phyloP scores from a whole-genome alignment of 2,329 filamentous ascomycete species.

The Ascochyta koolunga region DNA sequence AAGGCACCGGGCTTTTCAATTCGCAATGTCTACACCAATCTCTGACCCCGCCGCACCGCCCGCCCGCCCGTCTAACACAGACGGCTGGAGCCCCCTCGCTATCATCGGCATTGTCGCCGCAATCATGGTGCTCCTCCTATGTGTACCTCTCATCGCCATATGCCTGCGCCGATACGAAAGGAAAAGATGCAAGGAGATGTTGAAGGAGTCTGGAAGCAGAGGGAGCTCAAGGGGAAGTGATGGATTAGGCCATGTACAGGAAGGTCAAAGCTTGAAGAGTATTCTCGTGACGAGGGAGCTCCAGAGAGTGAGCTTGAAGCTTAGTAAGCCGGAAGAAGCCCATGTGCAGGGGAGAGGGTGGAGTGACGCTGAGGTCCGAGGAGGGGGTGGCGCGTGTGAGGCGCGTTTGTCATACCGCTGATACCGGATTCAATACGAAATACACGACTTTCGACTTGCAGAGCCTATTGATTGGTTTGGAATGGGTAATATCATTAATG shows the following conservation, averaged over 20 bases:
- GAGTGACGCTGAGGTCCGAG: conserved; percentile 26
- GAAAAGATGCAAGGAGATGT: conserved; percentile 26
- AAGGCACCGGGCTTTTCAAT: too few relatives aligned
- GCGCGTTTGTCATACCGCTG: too few relatives aligned
- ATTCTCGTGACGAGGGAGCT: conserved; percentile 33
- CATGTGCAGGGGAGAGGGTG: conserved; percentile 22
- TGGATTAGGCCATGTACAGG: background rate
- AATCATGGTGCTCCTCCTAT: conserved; percentile 23
- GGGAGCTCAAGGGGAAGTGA: conserved; percentile 17
- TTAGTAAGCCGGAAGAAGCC: conserved; percentile 21
- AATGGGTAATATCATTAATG: conserved; percentile 7
- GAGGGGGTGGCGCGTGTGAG: conserved; percentile 19
- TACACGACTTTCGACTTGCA: background rate
- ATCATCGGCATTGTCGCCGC: conserved; percentile 34
- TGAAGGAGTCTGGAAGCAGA: conserved; percentile 13
- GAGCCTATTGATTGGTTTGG: background rate
- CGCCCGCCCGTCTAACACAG: conserved; percentile 7
- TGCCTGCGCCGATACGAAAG: conserved; percentile 27
- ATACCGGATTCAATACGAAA: too few relatives aligned
- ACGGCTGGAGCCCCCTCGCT: conserved; percentile 27
- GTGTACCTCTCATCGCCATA: conserved; percentile 28
- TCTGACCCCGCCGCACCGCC: conserved; percentile 21
- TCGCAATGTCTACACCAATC: background rate
- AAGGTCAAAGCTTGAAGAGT: conserved; percentile 28
- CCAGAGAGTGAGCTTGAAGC: conserved; percentile 25